Evolutionary conservation across 2,329 filamentous ascomycete species (phyloP), one percentile per base, ranked within the genome.

Genomic region (Phaeosphaeria sp.): DNA sequence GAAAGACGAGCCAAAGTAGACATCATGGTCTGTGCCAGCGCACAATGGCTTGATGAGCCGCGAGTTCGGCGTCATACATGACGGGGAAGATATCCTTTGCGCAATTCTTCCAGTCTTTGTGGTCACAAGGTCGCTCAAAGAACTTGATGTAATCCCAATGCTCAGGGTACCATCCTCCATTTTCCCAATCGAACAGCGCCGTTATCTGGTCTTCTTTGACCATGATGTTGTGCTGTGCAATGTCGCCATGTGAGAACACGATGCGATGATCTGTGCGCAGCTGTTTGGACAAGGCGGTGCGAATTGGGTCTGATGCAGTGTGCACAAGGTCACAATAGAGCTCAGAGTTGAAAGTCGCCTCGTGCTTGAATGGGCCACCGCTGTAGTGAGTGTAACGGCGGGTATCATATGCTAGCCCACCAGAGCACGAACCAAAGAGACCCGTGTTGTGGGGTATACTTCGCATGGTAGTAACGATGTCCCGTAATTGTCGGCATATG

Each of bases 91-190:
- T 59, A 9, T 47, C 44, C 5, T 55, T 36, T 11, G 51, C 56
- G 24, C 30, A 48, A 46, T 55, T n/a, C 33, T 49, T 59, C 56
- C 49, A 59, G 24, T 55, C 48, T 21, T 48, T 18, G 27, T 55
- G 48, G 36, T 51, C 27, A n/a, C 52, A 51, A 15, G 42, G 47
- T 30, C 47, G 33, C 24, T 59, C 49, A 17, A 57, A 49, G 17
- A 62, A 60, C 45, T 62, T 61, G 42, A 59, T 48, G 33, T 59
- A 61, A 13, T 65, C 63, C 63, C 55, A 61, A 30, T 65, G 36
- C 43, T 63, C 60, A 2, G 63, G 57, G 48, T 59, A 63, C 55
- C 58, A 65, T 4, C 60, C 63, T 22, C 53, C 58, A 20, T 30
- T 44, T 17, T 61, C 60, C 60, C 57, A 65, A 42, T 63, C 60